Base-by-base conservation (phyloP, 2,329 filamentous ascomycete genomes). In the Acephala macrosclerotiorum region DNA sequence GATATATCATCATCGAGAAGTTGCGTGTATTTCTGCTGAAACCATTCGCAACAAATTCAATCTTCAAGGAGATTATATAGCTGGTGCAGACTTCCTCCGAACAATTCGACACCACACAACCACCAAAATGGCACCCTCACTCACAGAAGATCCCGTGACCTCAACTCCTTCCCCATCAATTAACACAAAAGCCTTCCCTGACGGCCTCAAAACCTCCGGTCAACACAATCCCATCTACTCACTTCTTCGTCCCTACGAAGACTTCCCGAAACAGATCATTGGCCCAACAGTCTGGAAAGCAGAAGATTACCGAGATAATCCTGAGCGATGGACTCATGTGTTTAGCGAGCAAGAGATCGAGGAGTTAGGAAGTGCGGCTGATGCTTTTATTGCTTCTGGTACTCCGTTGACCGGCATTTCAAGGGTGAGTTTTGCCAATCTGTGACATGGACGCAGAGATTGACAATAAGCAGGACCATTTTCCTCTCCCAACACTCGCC, bases 261-360 rank as follows among this genome's bases (percentile, higher is more conserved):
- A 85, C 16, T 94, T 94, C 73, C 92, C 92, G 51, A 85, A 86
- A 66, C 79, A 89, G 66, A 93, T 94, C 75, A 83, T 83, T 0
- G 91, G 91, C 14, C 85, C 86, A 0, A 94, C 91, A 0, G 87
- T 91, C 33, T 95, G 92, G 92, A 82, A 84, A 61, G 83, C 71
- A 11, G 72, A 75, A 38, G 73, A 76, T 51, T 76, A 75, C 67
- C 64, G 40, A 4, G 66, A 75, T 49, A 74, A 72, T 53, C 71
- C 70, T 7, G 73, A 76, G 64, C 59, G 84, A 76, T 95, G 92
- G 92, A 89, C 89, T 7, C 91, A 94, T 78, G 79, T 80, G 6
- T 92, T 94, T 75, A 89, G 84, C 0, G 77, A 82, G 0, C 83
- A 86, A 1, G 91, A 95, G 77, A 80, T 93, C 22, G 78, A 81